phyloP scores from a whole-genome alignment of 2,329 filamentous ascomycete species.

The Botrytis squamosa region DNA sequence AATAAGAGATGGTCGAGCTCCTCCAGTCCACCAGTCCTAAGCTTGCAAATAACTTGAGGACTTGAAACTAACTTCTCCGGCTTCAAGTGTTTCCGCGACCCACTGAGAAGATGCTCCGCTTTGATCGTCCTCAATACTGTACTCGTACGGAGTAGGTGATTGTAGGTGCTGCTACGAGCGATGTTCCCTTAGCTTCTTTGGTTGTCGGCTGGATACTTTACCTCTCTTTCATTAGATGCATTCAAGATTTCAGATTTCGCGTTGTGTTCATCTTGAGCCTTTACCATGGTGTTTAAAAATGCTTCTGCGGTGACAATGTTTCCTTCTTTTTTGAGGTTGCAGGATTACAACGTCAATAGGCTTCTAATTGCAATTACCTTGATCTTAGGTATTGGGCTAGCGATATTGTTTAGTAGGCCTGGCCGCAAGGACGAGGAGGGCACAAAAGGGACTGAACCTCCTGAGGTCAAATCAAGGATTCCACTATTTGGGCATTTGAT shows the following conservation, averaged over 20 bases:
- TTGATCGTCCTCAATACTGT: neutral
- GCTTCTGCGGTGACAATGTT: neutral
- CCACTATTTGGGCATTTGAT: constrained; percentile 49
- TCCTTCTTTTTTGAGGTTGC: neutral
- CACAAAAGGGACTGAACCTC: constrained; percentile 42
- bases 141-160: neutral
- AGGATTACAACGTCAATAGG: neutral
- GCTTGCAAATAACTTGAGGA: neutral
- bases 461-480: constrained; percentile 43
- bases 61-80: neutral
- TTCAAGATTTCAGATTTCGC: neutral
- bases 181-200: neutral
- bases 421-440: neutral
- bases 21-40: neutral
- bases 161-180: neutral
- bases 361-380: neutral
- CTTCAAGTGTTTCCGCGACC: neutral
- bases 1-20: neutral
- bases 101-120: neutral
- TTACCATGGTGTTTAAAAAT: neutral
- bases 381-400: neutral
- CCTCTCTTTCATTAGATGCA: neutral
- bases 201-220: neutral
- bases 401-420: neutral
- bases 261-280: neutral